These are phyloP conservation scores for Penicillium psychrofluorescens DNA, from an alignment of 495 filamentous ascomycete species.

Conservation along the genomic window DNA sequence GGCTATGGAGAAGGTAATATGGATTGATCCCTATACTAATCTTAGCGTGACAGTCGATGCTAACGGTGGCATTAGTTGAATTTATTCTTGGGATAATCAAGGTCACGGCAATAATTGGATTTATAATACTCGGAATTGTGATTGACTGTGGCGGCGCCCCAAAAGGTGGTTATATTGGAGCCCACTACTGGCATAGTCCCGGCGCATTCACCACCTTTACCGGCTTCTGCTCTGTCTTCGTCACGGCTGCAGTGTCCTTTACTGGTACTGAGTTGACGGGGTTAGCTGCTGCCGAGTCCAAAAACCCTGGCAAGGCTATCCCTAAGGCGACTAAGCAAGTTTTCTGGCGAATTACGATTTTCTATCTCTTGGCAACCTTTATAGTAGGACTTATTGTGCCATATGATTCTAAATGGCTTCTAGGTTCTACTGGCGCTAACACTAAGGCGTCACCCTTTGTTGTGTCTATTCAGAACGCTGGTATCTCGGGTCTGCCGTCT, in stretches of 20 bases:
- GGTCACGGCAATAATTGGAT: conserved; percentile 4
- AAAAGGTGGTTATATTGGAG: conserved; percentile 52
- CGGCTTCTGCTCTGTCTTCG: not conserved
- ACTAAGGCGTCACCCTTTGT: conserved; percentile 43
- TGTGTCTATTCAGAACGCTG: conserved; percentile 47
- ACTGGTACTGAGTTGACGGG: not conserved
- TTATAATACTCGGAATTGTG: conserved; percentile 49
- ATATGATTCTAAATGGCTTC: conserved; percentile 26
- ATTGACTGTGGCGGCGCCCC: conserved; percentile 53
- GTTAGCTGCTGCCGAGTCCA: not conserved
- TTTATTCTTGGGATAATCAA: not conserved
- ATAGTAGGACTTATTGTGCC: conserved; percentile 2
- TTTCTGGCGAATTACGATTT: conserved; percentile 66
- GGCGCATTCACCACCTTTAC: conserved; percentile 41
- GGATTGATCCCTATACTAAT: too few relatives aligned
- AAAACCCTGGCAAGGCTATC: conserved; percentile 40
- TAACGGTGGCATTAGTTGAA: too few relatives aligned
- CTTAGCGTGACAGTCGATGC: too few relatives aligned
- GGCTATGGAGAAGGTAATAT: too few relatives aligned
- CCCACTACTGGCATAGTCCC: conserved; percentile 59
- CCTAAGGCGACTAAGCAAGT: conserved; percentile 68
- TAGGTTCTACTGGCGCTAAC: too few relatives aligned
- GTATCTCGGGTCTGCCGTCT: conserved; percentile 52
- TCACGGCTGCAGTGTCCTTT: not conserved
- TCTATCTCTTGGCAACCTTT: conserved; percentile 51